phyloP scores from a whole-genome alignment of 2,329 filamentous ascomycete genomes.

The Diaporthe sp. region DNA sequence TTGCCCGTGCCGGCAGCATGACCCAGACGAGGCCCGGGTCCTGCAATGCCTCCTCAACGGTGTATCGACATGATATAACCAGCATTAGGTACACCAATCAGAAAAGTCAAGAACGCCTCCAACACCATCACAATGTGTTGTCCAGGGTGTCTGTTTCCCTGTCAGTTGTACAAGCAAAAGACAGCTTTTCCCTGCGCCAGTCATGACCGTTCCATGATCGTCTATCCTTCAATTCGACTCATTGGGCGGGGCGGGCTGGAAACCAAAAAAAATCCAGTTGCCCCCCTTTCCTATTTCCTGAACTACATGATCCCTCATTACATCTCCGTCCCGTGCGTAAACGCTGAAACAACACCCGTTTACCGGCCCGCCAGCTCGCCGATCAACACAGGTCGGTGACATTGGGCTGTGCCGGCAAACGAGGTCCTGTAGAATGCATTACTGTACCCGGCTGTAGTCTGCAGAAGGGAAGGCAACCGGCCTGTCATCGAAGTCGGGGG shows the following conservation, averaged over 20 bases:
- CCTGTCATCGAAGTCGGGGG: constrained; percentile 60
- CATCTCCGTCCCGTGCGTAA: neutral
- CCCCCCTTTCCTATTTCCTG: neutral
- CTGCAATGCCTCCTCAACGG: constrained; percentile 30
- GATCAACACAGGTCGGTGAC: neutral
- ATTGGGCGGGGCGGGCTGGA: constrained; percentile 2
- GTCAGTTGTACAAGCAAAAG: constrained; percentile 32
- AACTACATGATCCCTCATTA: constrained; percentile 35
- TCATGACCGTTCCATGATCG: constrained; percentile 28
- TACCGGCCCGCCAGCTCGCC: neutral
- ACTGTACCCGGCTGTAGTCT: constrained; percentile 68
- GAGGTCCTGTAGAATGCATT: constrained; percentile 38
- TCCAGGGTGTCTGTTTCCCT: constrained; percentile 22
- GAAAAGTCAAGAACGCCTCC: constrained; percentile 39
- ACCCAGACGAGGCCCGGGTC: neutral
- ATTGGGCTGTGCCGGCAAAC: neutral
- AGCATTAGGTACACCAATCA: constrained; percentile 29
- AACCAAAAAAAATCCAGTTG: neutral
- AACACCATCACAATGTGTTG: constrained; percentile 38
- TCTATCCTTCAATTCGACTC: constrained; percentile 27
- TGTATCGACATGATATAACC: constrained; percentile 39
- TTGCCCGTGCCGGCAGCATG: constrained; percentile 9
- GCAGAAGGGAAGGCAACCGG: constrained; percentile 69
- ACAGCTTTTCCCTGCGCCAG: constrained; percentile 37
- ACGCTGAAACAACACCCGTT: neutral